Base-by-base conservation (phyloP, 2,329 filamentous ascomycete genomes). In the Cercospora zeina region DNA sequence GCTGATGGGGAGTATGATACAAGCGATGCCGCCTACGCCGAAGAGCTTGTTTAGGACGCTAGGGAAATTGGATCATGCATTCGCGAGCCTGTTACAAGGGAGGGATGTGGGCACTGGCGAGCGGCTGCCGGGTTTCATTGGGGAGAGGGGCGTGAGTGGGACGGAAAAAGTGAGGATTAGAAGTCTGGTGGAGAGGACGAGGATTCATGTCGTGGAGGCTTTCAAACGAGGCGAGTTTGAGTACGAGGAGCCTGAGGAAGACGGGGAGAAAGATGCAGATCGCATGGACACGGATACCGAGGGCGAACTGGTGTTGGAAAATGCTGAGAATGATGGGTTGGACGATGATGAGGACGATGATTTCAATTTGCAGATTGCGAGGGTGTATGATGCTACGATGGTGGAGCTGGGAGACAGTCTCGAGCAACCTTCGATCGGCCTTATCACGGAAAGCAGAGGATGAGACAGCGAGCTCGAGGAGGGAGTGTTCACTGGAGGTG, bases 111-210 rank as follows among this genome's bases (percentile, higher is more conserved):
- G 87, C 13, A 87, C 87, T 0, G 83, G 84, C 0, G 84, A 87
- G 39, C 70, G 79, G 0, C 78, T 96, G 1, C 87, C 90, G 0
- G 91, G 91, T 0, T 91, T 93, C 65, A 84, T 86, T 66, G 81
- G 79, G 6, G 83, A 83, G 0, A 78, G 81, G 4, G 77, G 77
- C 8, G 88, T 90, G 0, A 88, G 90, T 80, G 91, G 87, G 16
- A 93, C 90, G 0, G 91, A 97, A 74, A 96, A 95, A 82, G 91
- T 97, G 7, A 85, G 93, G 42, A 89, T 93, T 66, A 89, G 90
- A 72, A 90, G 90, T 71, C 79, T 96, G 31, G 89, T 92, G 0
- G 90, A 96, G 72, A 84, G 88, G 67, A 90, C 89, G 14, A 82
- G 93, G 27, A 78, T 91, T 7, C 76, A 85, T 4, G 85, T 93